Conservation (phyloP, 116 monocot genomes). For the Trichopus zeylanicus region DNA sequence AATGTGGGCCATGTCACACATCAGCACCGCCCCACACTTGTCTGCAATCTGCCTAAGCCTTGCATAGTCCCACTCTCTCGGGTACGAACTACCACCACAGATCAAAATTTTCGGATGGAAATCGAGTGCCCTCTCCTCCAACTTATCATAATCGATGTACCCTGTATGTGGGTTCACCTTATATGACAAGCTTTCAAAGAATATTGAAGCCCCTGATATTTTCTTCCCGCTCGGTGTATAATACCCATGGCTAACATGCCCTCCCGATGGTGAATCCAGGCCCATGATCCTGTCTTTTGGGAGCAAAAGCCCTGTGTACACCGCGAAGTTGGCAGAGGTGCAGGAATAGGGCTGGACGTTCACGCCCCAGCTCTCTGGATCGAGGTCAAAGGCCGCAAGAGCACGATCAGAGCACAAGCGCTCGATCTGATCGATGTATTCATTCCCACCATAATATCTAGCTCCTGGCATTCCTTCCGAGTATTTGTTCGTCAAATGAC, state of each 20-base stretch:
- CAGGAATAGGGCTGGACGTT: constrained; percentile 81
- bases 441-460: constrained; percentile 76
- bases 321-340: constrained; percentile 78
- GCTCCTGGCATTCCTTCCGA: constrained; percentile 73
- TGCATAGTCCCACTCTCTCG: constrained; percentile 84
- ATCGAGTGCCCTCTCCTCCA: constrained; percentile 78
- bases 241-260: constrained; percentile 87
- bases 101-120: constrained; percentile 81
- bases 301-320: constrained; percentile 57
- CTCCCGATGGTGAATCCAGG: constrained; percentile 75
- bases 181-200: constrained; percentile 72
- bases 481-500: constrained; percentile 85
- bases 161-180: constrained; percentile 77
- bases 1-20: constrained; percentile 95
- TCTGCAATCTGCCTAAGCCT: constrained; percentile 69
- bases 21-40: constrained; percentile 72
- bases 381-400: constrained; percentile 50
- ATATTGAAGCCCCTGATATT: constrained; percentile 74
- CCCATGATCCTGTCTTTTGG: constrained; percentile 89
- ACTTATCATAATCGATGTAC: constrained; percentile 78
- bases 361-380: constrained; percentile 67
- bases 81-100: constrained; percentile 87
- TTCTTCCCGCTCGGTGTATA: constrained; percentile 72
- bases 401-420: constrained; percentile 53
- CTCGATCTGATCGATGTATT: constrained; percentile 74